Conservation (phyloP, 345 rosid species). For the Salix exigua region DNA sequence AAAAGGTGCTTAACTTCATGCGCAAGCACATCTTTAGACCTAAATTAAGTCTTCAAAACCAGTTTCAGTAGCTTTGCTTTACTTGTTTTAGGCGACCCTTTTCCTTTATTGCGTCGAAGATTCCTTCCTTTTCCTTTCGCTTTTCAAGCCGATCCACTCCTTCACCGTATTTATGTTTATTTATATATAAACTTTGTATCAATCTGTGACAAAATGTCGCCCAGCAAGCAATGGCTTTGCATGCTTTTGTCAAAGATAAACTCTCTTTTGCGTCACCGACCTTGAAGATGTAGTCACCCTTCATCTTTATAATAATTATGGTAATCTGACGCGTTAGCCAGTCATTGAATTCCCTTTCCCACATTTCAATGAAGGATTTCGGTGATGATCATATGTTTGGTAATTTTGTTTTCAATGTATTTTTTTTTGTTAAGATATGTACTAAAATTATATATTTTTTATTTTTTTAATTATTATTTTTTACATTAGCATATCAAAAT, state of each 20-base stretch:
- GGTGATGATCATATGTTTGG: too few relatives aligned
- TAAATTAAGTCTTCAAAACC: neutral
- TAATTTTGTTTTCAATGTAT: too few relatives aligned
- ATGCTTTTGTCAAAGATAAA: constrained; percentile 29
- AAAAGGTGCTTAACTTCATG: constrained; percentile 34
- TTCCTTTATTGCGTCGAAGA: constrained; percentile 27
- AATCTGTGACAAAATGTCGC: neutral
- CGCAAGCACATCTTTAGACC: constrained; percentile 26
- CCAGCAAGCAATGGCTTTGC: constrained; percentile 4
- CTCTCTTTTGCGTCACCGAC: constrained; percentile 28
- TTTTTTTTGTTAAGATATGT: too few relatives aligned
- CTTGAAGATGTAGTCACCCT: constrained; percentile 5
- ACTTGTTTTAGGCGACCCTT: constrained; percentile 8
- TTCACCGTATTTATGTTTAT: constrained; percentile 16
- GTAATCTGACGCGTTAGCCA: too few relatives aligned
- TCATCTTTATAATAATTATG: too few relatives aligned
- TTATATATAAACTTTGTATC: neutral
- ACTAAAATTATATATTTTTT: too few relatives aligned
- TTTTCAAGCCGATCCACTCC: too few relatives aligned
- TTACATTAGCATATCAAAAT: too few relatives aligned
- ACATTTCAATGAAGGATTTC: too few relatives aligned
- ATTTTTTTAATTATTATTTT: too few relatives aligned
- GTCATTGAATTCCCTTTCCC: too few relatives aligned
- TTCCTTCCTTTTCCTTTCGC: constrained; percentile 31
- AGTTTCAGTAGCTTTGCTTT: constrained; percentile 1